Percentiles rank a stretch among this genome's conserved stretches.
phyloP scores from a whole-genome alignment of 768 basidiomycete species.

The Boletellus ananas region DNA sequence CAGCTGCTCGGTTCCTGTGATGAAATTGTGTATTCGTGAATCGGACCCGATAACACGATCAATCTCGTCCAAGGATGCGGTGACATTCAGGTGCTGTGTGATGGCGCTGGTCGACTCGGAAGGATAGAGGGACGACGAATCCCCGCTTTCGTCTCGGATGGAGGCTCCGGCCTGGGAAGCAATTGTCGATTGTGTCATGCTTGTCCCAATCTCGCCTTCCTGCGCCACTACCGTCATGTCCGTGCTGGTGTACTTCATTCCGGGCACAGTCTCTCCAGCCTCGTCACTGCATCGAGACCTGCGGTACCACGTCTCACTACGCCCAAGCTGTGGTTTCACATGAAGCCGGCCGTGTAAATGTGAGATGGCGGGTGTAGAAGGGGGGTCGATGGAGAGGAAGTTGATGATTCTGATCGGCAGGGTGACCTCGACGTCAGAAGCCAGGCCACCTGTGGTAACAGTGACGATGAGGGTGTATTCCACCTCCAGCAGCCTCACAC shows the following conservation, averaged over 20 bases:
- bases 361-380: constrained; percentile 40
- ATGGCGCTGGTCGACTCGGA: constrained; percentile 27
- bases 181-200: constrained; percentile 2
- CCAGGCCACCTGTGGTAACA: constrained; percentile 53
- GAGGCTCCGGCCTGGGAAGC: constrained; percentile 6
- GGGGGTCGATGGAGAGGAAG: constrained; percentile 83
- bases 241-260: constrained; percentile 29
- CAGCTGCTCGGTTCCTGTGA: constrained; percentile 20
- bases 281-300: constrained; percentile 22
- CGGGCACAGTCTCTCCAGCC: constrained; percentile 27
- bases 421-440: constrained; percentile 62
- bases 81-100: constrained; percentile 11
- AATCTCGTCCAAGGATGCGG: constrained; percentile 27
- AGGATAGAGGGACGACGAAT: constrained; percentile 25
- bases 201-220: constrained; percentile 9
- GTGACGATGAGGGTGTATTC: constrained; percentile 67
- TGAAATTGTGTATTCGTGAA: constrained; percentile 22
- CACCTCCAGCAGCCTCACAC: constrained; percentile 72
- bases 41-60: constrained; percentile 21
- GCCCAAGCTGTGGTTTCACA: constrained; percentile 23
- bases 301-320: constrained; percentile 29
- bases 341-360: constrained; percentile 17
- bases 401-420: constrained; percentile 77
- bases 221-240: constrained; percentile 28
- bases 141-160: constrained; percentile 10